Percentiles rank a stretch among this genome's conserved stretches.
Evolutionary conservation across 495 filamentous ascomycete genomes (phyloP).

Genomic region (Penicillium simplicissimum): DNA sequence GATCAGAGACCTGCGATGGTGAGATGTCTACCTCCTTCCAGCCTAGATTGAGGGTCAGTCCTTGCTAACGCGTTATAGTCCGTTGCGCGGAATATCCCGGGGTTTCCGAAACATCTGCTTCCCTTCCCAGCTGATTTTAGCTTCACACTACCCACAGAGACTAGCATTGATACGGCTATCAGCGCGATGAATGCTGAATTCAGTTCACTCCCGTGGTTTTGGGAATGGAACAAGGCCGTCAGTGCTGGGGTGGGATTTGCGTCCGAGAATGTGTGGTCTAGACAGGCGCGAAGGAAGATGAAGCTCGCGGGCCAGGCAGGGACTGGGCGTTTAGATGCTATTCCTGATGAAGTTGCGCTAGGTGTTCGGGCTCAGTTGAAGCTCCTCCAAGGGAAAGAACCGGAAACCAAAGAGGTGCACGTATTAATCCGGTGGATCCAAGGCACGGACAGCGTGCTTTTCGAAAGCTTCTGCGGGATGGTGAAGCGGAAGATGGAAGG

Average conservation of each 20-base stretch:
- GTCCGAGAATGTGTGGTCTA: constrained; percentile 70
- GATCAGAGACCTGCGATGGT: constrained; percentile 65
- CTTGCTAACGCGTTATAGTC: constrained; percentile 33
- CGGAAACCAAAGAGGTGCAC: constrained; percentile 25
- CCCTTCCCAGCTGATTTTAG: constrained; percentile 58
- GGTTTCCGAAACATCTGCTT: constrained; percentile 59
- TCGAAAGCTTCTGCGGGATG: constrained; percentile 89
- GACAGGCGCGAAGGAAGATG: constrained; percentile 60
- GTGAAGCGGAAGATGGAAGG: constrained; percentile 56
- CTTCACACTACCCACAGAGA: constrained; percentile 40
- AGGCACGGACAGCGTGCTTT: constrained; percentile 71
- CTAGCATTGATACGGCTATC: constrained; percentile 28
- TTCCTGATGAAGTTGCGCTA: constrained; percentile 33
- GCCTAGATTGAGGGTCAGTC: neutral
- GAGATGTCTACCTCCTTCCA: constrained; percentile 12
- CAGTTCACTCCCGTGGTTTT: constrained; percentile 48
- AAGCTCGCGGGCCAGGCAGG: constrained; percentile 25
- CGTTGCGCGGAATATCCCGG: constrained; percentile 57
- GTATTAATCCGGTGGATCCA: constrained; percentile 71
- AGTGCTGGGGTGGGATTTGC: constrained; percentile 56
- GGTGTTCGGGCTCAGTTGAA: constrained; percentile 50
- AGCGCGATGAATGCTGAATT: constrained; percentile 44
- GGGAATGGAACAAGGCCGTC: constrained; percentile 48
- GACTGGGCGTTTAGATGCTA: constrained; percentile 28
- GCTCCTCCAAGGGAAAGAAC: constrained; percentile 25